Evolutionary conservation across 164 flowering plant genomes (phyloP), one percentile per base, ranked within the genome.

Genomic region (Warburgia ugandensis): DNA sequence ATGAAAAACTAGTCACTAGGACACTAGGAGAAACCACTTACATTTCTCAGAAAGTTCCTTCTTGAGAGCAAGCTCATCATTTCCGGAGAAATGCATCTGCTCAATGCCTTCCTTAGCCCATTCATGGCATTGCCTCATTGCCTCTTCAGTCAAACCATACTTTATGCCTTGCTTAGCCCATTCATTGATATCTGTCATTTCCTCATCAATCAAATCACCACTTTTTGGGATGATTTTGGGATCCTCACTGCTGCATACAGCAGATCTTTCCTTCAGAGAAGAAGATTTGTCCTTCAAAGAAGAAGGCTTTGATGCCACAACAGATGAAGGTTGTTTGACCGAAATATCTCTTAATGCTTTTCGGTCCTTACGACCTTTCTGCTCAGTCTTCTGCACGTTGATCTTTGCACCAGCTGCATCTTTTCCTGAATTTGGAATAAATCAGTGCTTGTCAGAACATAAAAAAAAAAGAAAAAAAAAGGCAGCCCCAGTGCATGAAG

Each of bases 61-160:
- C n/a, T 58, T 29, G 50, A 49, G 31, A 1, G 16, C 23, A 10
- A 29, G 40, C 20, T 22, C 22, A 31, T 50, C 62, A 41, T 22
- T 58, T 30, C 62, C 62, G 6, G 55, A 39, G 23, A 58, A 58
- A 25, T 58, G 32, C 3, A 42, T 27, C 11, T 49, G 41, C 41
- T 58, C 55, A 19, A 49, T 42, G 31, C 62, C 62, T 58, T 58
- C 62, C 54, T 29, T 50, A n/a, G 55, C 62, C 62, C 56, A 53
- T 40, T 29, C 47, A 16, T 53, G 10, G 56, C 56, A 53, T 53
- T 29, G n/a, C 56, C 29, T 40, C 7, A 27, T 53, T 17, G 40
- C 26, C 21, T 53, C 47, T 27, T 53, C 56, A 39, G 47, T 7
- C 25, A 53, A 22, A 43, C 25, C 46, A 43, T 22, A 19, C 14